These are phyloP conservation scores for Linanthus parryae DNA, from an alignment of 148 eudicot genomes.

Conservation along the genomic window DNA sequence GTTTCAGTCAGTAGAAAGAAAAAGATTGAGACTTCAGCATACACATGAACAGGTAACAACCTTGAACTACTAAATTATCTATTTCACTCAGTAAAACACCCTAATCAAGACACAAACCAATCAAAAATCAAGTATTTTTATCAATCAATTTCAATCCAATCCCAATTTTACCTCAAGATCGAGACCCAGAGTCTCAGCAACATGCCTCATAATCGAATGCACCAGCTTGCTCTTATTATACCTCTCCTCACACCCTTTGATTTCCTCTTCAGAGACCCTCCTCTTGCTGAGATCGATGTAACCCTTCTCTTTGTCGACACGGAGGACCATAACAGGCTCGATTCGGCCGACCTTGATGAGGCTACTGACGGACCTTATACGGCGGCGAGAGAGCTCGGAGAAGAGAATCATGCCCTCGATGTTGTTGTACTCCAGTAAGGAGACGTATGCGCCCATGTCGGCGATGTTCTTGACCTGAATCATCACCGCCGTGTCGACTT, in stretches of 20 bases:
- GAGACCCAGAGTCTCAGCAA: constrained; percentile 62
- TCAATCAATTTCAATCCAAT: too few relatives aligned
- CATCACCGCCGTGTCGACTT: constrained; percentile 93
- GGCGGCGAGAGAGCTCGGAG: constrained; percentile 90
- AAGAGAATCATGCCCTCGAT: constrained; percentile 96
- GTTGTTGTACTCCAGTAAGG: constrained; percentile 89
- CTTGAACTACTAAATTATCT: too few relatives aligned
- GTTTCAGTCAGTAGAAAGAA: too few relatives aligned
- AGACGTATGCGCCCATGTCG: constrained; percentile 87
- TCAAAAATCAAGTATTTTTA: too few relatives aligned
- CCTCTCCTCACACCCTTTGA: constrained; percentile 80
- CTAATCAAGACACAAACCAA: too few relatives aligned
- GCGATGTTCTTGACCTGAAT: constrained; percentile 92
- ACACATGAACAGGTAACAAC: too few relatives aligned
- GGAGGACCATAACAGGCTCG: constrained; percentile 92
- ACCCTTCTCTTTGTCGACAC: constrained; percentile 84
- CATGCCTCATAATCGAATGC: constrained; percentile 96
- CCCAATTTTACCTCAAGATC: constrained; percentile 90
- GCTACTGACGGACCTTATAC: constrained; percentile 85
- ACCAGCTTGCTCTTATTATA: constrained; percentile 96
- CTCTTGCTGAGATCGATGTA: constrained; percentile 91
- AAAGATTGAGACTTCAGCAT: too few relatives aligned
- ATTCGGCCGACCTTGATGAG: constrained; percentile 84
- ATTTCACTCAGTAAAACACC: too few relatives aligned
- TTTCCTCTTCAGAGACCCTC: constrained; percentile 89